phyloP scores from a whole-genome alignment of 2,329 filamentous ascomycete genomes.

The Trichoderma brevicompactum region DNA sequence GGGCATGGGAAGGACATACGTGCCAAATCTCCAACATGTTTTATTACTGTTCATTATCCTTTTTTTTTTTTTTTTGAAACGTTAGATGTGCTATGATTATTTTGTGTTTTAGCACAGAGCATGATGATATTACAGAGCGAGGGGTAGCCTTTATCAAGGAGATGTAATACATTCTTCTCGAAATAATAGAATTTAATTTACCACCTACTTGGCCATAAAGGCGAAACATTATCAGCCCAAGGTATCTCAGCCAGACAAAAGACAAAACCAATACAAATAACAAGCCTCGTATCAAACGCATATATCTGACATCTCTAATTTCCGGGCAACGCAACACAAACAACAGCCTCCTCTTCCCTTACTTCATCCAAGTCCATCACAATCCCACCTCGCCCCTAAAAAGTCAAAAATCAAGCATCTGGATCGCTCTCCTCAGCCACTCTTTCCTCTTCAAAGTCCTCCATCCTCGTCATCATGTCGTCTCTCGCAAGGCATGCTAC shows the following conservation, averaged over 20 bases:
- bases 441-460: constrained; percentile 43
- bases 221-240: not conserved
- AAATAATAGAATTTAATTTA: no score
- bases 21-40: constrained; percentile 36
- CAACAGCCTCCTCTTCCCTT: constrained; percentile 7
- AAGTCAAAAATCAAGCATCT: constrained; percentile 40
- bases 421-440: constrained; percentile 44
- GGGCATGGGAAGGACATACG: constrained; percentile 33
- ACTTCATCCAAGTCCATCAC: no score
- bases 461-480: constrained; percentile 42
- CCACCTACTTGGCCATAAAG: no score
- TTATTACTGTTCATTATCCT: constrained; percentile 24
- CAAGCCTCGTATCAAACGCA: not conserved
- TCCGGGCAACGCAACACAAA: not conserved
- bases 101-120: no score
- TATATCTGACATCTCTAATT: not conserved
- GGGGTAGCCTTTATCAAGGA: no score
- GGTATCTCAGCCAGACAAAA: not conserved
- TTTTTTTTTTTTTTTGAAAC: not conserved
- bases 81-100: no score
- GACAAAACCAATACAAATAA: not conserved
- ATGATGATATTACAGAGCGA: no score
- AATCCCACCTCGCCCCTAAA: not conserved
- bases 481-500: constrained; percentile 48
- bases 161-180: no score